Base-by-base conservation (phyloP, 129 eudicot genomes). In the Calendula officinalis region DNA sequence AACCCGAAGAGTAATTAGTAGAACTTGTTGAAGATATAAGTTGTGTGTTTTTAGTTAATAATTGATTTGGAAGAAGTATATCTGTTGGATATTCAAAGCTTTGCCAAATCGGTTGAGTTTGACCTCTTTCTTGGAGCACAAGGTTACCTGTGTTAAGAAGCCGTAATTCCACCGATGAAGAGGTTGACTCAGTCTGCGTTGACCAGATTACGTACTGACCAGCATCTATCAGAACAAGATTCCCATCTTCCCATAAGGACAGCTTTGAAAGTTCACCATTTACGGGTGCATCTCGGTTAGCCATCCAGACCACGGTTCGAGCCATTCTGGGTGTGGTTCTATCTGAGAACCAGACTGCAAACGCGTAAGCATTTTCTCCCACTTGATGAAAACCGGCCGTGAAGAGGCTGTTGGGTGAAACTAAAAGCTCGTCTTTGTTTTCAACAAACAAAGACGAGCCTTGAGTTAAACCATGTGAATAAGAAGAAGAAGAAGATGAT, bases 201-300 rank as follows among this genome's bases (percentile, higher is more conserved):
- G 75, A 30, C 88, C 88, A 82, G 4, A 66, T 52, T 8, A 33
- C 56, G 37, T 40, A 4, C 8, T 33, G 45, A 4, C 81, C 78
- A 1, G 79, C 81, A 50, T 78, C 84, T 4, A 11, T 58, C 16
- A 78, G 22, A 46, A 67, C 63, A 6, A 83, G 82, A 62, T 75
- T 72, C 8, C 88, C 88, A 36, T 67, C 58, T 63, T 68, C 17
- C 22, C 8, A 9, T 1, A 83, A 48, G 8, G 64, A 33, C 13
- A 83, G 41, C 13, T 32, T 53, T 22, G 88, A 58, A n/a, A 10
- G 5, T 48, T 59, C 69, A 8, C 80, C 78, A 34, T 79, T 83
- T 2, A 83, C 83, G 3, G 89, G 89, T 40, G 30, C 53, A 35
- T 83, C 80, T 2, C 85, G 64, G 66, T 79, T 83, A 11, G 82